Conservation (phyloP, 306 rosid genomes). For the Cucurbita ficifolia region DNA sequence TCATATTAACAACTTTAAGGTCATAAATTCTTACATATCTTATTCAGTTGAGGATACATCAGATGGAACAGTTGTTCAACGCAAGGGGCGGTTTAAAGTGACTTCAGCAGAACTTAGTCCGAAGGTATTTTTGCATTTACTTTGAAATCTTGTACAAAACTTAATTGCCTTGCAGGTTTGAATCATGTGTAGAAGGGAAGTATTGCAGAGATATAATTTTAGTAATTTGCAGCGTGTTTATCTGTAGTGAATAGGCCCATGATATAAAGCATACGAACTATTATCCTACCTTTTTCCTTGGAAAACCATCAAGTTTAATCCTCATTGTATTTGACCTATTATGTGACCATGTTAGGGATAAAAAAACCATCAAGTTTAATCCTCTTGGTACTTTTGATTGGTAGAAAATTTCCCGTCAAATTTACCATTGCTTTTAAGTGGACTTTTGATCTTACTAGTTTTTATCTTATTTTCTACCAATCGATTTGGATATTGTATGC, state of each 20-base stretch:
- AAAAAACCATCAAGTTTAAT: too few species aligned
- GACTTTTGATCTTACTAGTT: background rate
- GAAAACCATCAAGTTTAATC: background rate
- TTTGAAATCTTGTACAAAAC: background rate
- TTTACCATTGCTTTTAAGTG: background rate
- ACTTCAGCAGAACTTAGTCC: constrained; percentile 71
- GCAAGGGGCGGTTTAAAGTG: constrained; percentile 87
- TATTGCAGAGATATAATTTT: background rate
- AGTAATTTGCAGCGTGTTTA: background rate
- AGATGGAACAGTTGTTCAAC: constrained; percentile 76
- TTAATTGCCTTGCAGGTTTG: background rate
- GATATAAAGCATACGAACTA: background rate
- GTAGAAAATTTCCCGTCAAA: background rate
- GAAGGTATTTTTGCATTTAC: constrained; percentile 32
- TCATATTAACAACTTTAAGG: background rate
- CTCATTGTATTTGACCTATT: background rate
- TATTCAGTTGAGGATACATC: constrained; percentile 65
- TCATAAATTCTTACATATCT: background rate
- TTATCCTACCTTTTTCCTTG: background rate
- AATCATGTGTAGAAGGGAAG: background rate
- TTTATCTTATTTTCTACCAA: background rate
- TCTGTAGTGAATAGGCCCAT: background rate
- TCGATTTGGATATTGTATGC: background rate
- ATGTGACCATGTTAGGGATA: background rate
- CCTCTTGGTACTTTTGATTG: background rate